phyloP scores from a whole-genome alignment of 495 filamentous ascomycete genomes.

The Hypoxylon rickii region DNA sequence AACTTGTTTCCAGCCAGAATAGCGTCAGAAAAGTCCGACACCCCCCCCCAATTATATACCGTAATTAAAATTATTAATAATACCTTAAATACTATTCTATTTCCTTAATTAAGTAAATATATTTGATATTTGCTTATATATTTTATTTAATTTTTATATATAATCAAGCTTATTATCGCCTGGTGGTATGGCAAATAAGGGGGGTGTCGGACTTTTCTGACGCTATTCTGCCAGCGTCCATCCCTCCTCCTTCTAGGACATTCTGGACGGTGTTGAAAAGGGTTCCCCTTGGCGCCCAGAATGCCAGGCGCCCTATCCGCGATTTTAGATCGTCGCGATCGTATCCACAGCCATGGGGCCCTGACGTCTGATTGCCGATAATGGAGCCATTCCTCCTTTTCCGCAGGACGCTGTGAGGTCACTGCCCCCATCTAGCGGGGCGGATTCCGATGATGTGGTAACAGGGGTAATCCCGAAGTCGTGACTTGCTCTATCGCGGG shows the following conservation, averaged over 20 bases:
- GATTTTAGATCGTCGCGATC: conserved; percentile 23
- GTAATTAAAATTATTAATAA: too few relatives aligned
- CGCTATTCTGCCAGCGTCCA: too few relatives aligned
- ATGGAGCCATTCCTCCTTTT: conserved; percentile 17
- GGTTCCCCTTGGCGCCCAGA: conserved; percentile 23
- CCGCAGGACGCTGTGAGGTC: conserved; percentile 12
- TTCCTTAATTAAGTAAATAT: too few relatives aligned
- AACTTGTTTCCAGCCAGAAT: conserved; percentile 7
- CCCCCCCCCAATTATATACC: too few relatives aligned
- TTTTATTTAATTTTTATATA: too few relatives aligned
- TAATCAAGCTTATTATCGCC: too few relatives aligned
- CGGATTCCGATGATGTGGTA: not conserved
- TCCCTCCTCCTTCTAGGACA: conserved; percentile 15
- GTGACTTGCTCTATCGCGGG: not conserved
- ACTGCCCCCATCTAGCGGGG: too few relatives aligned
- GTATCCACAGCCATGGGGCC: conserved; percentile 23
- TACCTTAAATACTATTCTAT: too few relatives aligned
- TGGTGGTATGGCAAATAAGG: too few relatives aligned
- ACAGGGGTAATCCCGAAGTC: not conserved
- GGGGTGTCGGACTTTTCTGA: too few relatives aligned
- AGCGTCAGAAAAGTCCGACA: too few relatives aligned
- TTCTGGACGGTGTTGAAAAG: conserved; percentile 19
- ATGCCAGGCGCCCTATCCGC: conserved; percentile 22
- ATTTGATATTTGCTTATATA: too few relatives aligned
- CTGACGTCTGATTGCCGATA: conserved; percentile 30